Percentiles rank a stretch among this genome's conserved stretches.
Conservation (phyloP, 1,139 yeast genomes). For the Debaryomyces nepalensis region DNA sequence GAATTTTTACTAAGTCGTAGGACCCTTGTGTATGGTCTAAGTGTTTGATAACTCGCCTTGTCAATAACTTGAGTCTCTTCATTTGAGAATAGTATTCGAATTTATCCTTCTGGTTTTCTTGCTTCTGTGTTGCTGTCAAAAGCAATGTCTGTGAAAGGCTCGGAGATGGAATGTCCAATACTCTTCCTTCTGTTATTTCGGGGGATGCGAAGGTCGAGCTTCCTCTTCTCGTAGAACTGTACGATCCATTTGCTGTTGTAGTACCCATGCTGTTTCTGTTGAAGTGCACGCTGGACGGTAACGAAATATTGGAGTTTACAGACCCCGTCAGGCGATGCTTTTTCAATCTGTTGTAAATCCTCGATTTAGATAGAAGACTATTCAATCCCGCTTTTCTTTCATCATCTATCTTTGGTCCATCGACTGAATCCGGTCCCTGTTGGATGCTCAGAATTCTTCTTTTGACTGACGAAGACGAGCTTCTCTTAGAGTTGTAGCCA, state of each 20-base stretch:
- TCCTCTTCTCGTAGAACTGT: constrained; percentile 30
- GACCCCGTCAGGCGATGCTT: constrained; percentile 44
- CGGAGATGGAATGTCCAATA: constrained; percentile 13
- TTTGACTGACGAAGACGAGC: constrained; percentile 20
- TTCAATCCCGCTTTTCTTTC: constrained; percentile 33
- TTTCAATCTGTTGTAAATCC: constrained; percentile 42
- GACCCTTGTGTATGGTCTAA: constrained; percentile 5
- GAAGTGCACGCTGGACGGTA: constrained; percentile 21
- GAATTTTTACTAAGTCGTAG: constrained; percentile 30
- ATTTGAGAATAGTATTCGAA: constrained; percentile 42
- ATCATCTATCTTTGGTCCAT: constrained; percentile 24
- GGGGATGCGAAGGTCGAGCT: constrained; percentile 26
- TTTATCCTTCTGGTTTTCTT: constrained; percentile 41
- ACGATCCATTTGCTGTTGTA: constrained; percentile 25
- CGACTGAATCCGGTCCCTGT: background rate
- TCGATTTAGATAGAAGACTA: constrained; percentile 41
- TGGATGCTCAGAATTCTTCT: constrained; percentile 29
- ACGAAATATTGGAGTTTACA: constrained; percentile 31
- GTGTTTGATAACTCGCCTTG: constrained; percentile 16
- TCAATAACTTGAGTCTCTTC: constrained; percentile 8
- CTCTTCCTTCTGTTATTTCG: constrained; percentile 17
- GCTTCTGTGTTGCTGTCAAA: constrained; percentile 27
- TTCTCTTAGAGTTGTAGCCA: constrained; percentile 17
- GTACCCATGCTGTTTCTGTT: constrained; percentile 34
- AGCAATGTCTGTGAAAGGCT: constrained; percentile 12